phyloP scores from a whole-genome alignment of 2,329 filamentous ascomycete species.

The Aspergillus sp. region DNA sequence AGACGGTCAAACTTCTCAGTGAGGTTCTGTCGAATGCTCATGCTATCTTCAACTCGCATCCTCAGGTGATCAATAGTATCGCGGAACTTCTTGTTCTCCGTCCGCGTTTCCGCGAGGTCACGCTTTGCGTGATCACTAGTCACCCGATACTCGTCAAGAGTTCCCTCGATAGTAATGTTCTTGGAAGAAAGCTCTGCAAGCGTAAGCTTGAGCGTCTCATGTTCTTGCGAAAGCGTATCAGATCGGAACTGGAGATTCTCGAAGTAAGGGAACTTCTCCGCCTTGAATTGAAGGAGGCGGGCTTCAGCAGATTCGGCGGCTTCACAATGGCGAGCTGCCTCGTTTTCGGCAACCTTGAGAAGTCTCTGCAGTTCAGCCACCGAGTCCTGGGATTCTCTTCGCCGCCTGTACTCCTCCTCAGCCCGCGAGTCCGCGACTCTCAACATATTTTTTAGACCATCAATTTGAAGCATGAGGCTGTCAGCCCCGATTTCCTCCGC shows the following conservation, averaged over 20 bases:
- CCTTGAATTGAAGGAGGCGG: constrained; percentile 53
- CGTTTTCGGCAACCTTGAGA: constrained; percentile 56
- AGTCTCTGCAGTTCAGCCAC: constrained; percentile 63
- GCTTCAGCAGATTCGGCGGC: constrained; percentile 56
- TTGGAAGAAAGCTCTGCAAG: constrained; percentile 47
- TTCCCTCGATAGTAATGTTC: constrained; percentile 52
- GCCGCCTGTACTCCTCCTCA: constrained; percentile 54
- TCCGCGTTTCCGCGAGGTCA: constrained; percentile 41
- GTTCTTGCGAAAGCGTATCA: constrained; percentile 59
- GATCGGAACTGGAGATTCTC: constrained; percentile 56
- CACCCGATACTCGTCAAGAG: constrained; percentile 54
- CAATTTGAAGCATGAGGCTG: constrained; percentile 47
- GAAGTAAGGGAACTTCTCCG: constrained; percentile 61
- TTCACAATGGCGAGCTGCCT: constrained; percentile 38
- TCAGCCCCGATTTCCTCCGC: constrained; percentile 43
- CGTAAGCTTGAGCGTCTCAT: constrained; percentile 46
- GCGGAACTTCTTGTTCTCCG: constrained; percentile 63
- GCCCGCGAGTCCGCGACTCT: constrained; percentile 53
- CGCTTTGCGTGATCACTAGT: constrained; percentile 51
- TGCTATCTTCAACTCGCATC: constrained; percentile 74
- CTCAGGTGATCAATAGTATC: constrained; percentile 64
- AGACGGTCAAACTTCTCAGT: constrained; percentile 73
- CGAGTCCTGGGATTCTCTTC: constrained; percentile 62
- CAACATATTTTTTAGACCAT: constrained; percentile 61
- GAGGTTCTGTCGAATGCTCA: constrained; percentile 74